These are phyloP conservation scores for Rugosomyces carneus DNA, from an alignment of 1,284 basidiomycete species.

Conservation along the genomic window DNA sequence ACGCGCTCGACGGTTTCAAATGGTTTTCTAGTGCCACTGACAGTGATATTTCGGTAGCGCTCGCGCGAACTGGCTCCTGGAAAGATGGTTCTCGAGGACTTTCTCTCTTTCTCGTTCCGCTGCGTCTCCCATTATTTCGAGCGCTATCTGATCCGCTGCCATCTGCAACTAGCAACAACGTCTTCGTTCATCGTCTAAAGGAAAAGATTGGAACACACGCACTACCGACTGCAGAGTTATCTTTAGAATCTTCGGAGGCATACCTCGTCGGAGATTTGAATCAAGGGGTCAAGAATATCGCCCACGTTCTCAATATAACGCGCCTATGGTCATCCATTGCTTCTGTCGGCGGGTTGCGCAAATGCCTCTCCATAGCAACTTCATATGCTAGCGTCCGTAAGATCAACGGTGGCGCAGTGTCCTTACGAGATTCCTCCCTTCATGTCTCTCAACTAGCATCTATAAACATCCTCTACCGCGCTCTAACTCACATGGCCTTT, in stretches of 20 bases:
- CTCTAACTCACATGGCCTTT: conserved; percentile 57
- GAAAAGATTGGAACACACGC: conserved; percentile 75
- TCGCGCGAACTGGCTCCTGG: conserved; percentile 59
- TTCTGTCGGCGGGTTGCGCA: conserved; percentile 54
- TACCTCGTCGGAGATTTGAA: conserved; percentile 61
- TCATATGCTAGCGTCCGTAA: conserved; percentile 55
- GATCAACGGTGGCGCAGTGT: conserved; percentile 41
- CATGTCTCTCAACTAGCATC: conserved; percentile 60
- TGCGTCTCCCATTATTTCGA: conserved; percentile 48
- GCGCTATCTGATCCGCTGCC: conserved; percentile 32
- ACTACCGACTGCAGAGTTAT: conserved; percentile 75
- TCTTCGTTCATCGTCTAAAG: conserved; percentile 70
- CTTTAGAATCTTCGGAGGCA: conserved; percentile 53
- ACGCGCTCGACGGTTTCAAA: conserved; percentile 65
- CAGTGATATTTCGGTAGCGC: conserved; percentile 62
- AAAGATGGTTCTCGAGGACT: conserved; percentile 54
- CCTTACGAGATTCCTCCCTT: conserved; percentile 51
- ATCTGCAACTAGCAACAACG: conserved; percentile 56
- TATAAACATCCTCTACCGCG: conserved; percentile 57
- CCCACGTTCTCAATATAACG: conserved; percentile 73
- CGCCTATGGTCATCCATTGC: conserved; percentile 63
- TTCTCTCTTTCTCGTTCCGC: conserved; percentile 67
- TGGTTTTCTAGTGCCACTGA: conserved; percentile 86
- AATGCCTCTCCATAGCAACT: conserved; percentile 57
- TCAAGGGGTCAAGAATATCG: conserved; percentile 64